Evolutionary conservation across 1,139 yeast genomes (phyloP).

Genomic region (Pichia sp.): DNA sequence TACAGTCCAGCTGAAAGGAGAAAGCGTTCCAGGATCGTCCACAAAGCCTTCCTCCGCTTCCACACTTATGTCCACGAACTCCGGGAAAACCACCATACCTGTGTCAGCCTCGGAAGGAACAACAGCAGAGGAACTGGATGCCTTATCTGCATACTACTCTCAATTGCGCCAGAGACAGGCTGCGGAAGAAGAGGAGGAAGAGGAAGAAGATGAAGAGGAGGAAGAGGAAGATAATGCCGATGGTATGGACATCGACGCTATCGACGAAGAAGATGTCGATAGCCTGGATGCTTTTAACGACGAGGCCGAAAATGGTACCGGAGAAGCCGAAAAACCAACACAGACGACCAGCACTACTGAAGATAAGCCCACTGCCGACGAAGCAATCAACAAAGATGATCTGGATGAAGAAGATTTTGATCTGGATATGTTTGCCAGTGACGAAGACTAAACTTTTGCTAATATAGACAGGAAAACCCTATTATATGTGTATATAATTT

Average conservation of each 20-base stretch:
- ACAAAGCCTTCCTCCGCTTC: neutral
- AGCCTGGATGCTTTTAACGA: conserved; percentile 3
- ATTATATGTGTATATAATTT: neutral
- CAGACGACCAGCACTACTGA: neutral
- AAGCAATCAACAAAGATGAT: conserved; percentile 13
- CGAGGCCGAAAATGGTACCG: conserved; percentile 8
- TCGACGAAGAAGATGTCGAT: conserved; percentile 18
- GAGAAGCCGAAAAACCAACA: neutral
- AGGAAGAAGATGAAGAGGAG: conserved; percentile 50
- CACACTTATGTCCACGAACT: neutral
- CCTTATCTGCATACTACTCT: conserved; percentile 75
- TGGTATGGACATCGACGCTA: conserved; percentile 22
- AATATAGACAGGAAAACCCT: neutral
- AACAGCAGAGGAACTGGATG: conserved; percentile 61
- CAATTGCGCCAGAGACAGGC: conserved; percentile 62
- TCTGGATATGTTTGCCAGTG: conserved; percentile 28
- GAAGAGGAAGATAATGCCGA: conserved; percentile 38
- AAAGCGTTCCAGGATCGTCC: neutral
- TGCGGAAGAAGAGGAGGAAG: conserved; percentile 47
- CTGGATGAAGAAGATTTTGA: conserved; percentile 29
- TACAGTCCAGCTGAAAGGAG: neutral
- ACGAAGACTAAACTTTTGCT: conserved; percentile 17
- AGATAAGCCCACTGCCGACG: neutral
- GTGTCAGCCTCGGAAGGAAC: conserved; percentile 17
- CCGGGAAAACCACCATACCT: conserved; percentile 4